phyloP scores from a whole-genome alignment of 208 protist genomes.

The Trypanosoma scelopori region DNA sequence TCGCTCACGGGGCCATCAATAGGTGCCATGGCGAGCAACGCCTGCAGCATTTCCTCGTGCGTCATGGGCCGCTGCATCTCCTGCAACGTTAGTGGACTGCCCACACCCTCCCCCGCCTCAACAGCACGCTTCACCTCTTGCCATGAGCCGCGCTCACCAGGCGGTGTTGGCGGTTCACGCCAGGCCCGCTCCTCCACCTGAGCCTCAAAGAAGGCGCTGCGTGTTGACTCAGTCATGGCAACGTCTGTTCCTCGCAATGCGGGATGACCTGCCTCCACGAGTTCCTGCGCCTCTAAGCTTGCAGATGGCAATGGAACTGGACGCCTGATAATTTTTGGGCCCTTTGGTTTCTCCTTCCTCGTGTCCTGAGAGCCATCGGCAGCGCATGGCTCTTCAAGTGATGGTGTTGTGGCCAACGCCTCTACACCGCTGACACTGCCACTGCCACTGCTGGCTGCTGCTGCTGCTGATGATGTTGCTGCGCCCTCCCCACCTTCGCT shows the following conservation, averaged over 20 bases:
- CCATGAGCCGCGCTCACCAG: slow-evolving; percentile 85
- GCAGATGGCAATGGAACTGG: slow-evolving; percentile 61
- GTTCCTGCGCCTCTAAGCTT: slow-evolving; percentile 56
- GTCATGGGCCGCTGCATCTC: slow-evolving; percentile 76
- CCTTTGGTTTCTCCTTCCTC: slow-evolving; percentile 8
- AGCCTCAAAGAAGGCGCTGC: slow-evolving; percentile 70
- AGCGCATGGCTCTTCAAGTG: background rate
- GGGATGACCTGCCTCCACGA: slow-evolving; percentile 80
- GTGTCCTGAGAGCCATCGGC: background rate
- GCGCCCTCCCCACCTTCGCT: slow-evolving; percentile 2
- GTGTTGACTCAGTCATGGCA: slow-evolving; percentile 63
- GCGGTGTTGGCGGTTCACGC: slow-evolving; percentile 83
- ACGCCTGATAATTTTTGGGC: slow-evolving; percentile 73
- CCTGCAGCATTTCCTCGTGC: slow-evolving; percentile 66
- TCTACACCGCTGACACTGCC: background rate
- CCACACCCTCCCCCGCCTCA: slow-evolving; percentile 67
- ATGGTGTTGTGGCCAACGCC: background rate
- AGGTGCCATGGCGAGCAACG: slow-evolving; percentile 39
- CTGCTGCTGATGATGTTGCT: slow-evolving; percentile 2
- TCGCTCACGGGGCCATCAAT: slow-evolving; percentile 74
- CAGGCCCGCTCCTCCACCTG: slow-evolving; percentile 87
- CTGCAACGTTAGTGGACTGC: slow-evolving; percentile 40
- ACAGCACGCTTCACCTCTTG: slow-evolving; percentile 79
- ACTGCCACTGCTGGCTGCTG: background rate
- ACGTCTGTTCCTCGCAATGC: slow-evolving; percentile 62